Conservation (phyloP, 148 eudicot genomes). For the Vaccinium corymbosum region DNA sequence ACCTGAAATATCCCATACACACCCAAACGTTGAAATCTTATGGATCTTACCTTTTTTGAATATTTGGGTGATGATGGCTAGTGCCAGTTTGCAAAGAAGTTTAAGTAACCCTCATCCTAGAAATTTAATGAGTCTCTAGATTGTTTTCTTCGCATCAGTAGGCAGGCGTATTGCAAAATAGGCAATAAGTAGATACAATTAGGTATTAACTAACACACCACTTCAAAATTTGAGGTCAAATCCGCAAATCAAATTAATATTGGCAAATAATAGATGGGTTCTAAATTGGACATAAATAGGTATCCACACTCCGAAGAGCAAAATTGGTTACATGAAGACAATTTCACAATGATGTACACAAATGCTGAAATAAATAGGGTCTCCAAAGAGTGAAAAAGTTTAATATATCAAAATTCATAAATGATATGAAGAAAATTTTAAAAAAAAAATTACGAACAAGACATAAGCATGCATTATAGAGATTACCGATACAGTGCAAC, state of each 20-base stretch:
- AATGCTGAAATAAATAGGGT: neutral
- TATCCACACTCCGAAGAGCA: neutral
- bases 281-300: neutral
- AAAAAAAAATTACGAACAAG: neutral
- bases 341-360: neutral
- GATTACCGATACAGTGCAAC: conserved; percentile 65
- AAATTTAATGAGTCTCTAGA: neutral
- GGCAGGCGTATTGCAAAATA: neutral
- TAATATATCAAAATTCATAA: neutral
- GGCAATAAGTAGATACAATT: neutral
- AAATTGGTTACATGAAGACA: neutral
- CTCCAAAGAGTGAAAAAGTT: neutral
- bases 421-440: neutral
- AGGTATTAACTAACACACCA: neutral
- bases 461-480: neutral
- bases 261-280: neutral
- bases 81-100: neutral
- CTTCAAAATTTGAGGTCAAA: neutral
- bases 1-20: neutral
- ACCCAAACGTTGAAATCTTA: neutral
- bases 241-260: neutral
- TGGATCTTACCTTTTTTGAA: neutral
- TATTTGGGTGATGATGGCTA: too few relatives aligned
- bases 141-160: neutral
- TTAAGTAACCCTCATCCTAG: too few relatives aligned